These are phyloP conservation scores for Mentha longifolia DNA, from an alignment of 257 asterid species.

Conservation along the genomic window DNA sequence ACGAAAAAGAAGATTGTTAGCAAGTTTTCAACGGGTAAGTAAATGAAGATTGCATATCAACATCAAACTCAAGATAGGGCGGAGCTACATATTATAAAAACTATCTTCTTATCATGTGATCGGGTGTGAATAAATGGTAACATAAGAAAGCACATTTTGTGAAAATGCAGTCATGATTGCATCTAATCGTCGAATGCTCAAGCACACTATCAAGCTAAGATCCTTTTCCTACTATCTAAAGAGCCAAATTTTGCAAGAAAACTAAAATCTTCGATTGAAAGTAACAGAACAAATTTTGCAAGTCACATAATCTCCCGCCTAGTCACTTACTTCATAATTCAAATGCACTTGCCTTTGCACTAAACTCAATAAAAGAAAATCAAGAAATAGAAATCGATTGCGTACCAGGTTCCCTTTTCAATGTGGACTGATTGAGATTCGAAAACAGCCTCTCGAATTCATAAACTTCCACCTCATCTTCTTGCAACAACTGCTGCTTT, in stretches of 20 bases:
- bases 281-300: not conserved
- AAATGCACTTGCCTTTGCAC: not conserved
- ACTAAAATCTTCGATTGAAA: not conserved
- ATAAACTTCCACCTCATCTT: constrained; percentile 46
- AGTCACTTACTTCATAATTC: not conserved
- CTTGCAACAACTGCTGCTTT: constrained; percentile 38
- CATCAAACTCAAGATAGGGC: not conserved
- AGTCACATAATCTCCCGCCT: not conserved
- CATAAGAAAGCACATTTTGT: constrained; percentile 5
- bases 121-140: not conserved
- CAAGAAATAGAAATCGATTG: not conserved
- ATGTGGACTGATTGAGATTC: constrained; percentile 77
- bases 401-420: constrained; percentile 86
- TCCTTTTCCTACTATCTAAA: constrained; percentile 13
- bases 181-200: not conserved
- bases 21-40: not conserved
- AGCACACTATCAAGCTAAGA: not conserved
- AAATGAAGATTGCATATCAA: not conserved
- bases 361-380: not conserved
- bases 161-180: constrained; percentile 7
- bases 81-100: no score
- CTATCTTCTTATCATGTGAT: not conserved
- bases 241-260: not conserved
- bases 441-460: constrained; percentile 81
- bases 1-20: constrained; percentile 2